These are phyloP conservation scores for Rhizophagus clarus DNA, from an alignment of 192 early-diverging fungal genomes.

Conservation along the genomic window DNA sequence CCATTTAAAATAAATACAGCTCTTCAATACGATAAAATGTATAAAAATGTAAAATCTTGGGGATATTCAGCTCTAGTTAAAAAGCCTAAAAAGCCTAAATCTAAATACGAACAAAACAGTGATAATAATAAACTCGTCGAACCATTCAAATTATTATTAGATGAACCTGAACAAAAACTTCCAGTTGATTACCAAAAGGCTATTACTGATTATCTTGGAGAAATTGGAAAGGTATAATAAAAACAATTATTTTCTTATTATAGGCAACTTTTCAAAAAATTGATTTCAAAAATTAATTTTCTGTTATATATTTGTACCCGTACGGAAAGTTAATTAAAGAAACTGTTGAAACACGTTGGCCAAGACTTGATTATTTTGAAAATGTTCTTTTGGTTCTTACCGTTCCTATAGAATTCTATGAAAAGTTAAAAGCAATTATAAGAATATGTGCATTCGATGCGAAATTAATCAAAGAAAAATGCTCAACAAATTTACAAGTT, in stretches of 20 bases:
- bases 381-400: too few relatives aligned
- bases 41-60: too few relatives aligned
- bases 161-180: too few relatives aligned
- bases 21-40: too few relatives aligned
- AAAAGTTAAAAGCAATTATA: constrained; percentile 54
- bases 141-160: constrained; percentile 14
- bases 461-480: constrained; percentile 41
- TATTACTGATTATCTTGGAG: constrained; percentile 2
- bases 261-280: too few relatives aligned
- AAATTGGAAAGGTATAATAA: not conserved
- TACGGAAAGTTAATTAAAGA: constrained; percentile 8
- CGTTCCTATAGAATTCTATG: constrained; percentile 7
- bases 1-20: too few relatives aligned
- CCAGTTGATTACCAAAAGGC: not conserved
- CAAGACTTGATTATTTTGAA: not conserved
- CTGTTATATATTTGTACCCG: too few relatives aligned
- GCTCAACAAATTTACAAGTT: not conserved
- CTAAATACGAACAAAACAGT: not conserved
- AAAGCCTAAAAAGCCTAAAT: not conserved
- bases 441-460: constrained; percentile 54
- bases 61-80: not conserved
- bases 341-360: not conserved
- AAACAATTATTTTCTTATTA: not conserved
- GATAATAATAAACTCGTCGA: not conserved
- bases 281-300: too few relatives aligned